A percentile compares a stretch with the other conserved stretches of the same genome.
Evolutionary conservation across 2,329 filamentous ascomycete genomes (phyloP).

Genomic region (Colletotrichum sp.): DNA sequence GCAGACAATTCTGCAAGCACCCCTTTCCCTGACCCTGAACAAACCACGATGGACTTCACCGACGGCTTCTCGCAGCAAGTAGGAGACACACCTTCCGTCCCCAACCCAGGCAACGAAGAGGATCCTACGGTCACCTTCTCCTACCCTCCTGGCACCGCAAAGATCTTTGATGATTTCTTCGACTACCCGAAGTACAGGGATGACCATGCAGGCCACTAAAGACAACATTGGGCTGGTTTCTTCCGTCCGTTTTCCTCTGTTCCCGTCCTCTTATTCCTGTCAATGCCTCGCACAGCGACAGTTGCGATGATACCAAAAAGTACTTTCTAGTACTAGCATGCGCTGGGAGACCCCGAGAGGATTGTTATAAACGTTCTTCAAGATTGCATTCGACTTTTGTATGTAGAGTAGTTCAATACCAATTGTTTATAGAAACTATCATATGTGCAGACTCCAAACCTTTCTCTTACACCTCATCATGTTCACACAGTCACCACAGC

Average conservation of each 20-base stretch:
- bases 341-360: not conserved
- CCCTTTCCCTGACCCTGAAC: not conserved
- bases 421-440: not conserved
- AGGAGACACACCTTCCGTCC: not conserved
- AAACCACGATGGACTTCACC: not conserved
- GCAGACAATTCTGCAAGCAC: not conserved
- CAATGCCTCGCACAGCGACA: not conserved
- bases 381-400: not conserved
- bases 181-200: not conserved
- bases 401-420: not conserved
- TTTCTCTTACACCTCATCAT: not conserved
- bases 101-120: not conserved
- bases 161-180: not conserved
- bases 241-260: not conserved
- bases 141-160: not conserved
- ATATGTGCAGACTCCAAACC: not conserved
- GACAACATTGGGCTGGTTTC: fast-evolving
- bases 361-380: not conserved
- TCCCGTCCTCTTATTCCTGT: not conserved
- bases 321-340: not conserved
- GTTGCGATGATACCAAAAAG: not conserved
- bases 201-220: not conserved
- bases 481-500: not conserved
- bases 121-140: not conserved
- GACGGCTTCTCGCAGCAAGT: not conserved